These are phyloP conservation scores for Aureobasidium leucospermi DNA, from an alignment of 2,329 filamentous ascomycete genomes.

Conservation along the genomic window DNA sequence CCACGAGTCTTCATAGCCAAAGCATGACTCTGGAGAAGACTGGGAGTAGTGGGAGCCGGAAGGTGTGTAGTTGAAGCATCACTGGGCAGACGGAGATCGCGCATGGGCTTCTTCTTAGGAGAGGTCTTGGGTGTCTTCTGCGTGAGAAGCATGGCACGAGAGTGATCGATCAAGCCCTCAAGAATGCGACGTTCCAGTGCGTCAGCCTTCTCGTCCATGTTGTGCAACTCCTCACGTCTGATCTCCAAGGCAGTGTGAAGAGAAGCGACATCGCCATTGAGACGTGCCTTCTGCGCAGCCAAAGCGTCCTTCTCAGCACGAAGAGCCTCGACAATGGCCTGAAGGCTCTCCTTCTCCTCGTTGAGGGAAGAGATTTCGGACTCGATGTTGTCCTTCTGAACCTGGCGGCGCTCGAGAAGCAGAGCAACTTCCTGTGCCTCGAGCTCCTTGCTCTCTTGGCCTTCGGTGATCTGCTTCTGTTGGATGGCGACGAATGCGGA, in stretches of 20 bases:
- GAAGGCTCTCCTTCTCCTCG: slow-evolving; percentile 39
- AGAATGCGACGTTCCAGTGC: slow-evolving; percentile 84
- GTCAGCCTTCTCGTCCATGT: slow-evolving; percentile 86
- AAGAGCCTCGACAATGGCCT: slow-evolving; percentile 50
- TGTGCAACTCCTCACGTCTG: slow-evolving; percentile 80
- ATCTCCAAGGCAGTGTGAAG: slow-evolving; percentile 85
- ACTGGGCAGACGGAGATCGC: slow-evolving; percentile 34
- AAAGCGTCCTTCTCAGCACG: slow-evolving; percentile 68
- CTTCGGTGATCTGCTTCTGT: slow-evolving; percentile 64
- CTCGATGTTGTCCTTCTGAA: slow-evolving; percentile 55
- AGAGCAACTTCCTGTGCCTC: slow-evolving; percentile 72
- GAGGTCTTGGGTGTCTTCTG: slow-evolving; percentile 44
- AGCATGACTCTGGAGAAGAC: slow-evolving; percentile 24
- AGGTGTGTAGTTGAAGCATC: slow-evolving; percentile 25
- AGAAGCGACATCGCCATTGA: slow-evolving; percentile 80
- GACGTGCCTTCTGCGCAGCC: slow-evolving; percentile 66
- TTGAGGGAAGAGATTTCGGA: slow-evolving; percentile 39
- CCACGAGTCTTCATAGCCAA: slow-evolving; percentile 46
- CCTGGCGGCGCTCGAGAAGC: slow-evolving; percentile 68
- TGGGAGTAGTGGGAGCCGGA: slow-evolving; percentile 18
- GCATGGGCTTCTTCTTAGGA: slow-evolving; percentile 34
- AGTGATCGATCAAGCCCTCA: slow-evolving; percentile 94
- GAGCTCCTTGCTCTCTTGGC: slow-evolving; percentile 70
- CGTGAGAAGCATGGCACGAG: slow-evolving; percentile 76
- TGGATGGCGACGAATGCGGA: slow-evolving; percentile 73